These are phyloP conservation scores for Candida pseudoglaebosa DNA, from an alignment of 805 yeast species.

Conservation along the genomic window DNA sequence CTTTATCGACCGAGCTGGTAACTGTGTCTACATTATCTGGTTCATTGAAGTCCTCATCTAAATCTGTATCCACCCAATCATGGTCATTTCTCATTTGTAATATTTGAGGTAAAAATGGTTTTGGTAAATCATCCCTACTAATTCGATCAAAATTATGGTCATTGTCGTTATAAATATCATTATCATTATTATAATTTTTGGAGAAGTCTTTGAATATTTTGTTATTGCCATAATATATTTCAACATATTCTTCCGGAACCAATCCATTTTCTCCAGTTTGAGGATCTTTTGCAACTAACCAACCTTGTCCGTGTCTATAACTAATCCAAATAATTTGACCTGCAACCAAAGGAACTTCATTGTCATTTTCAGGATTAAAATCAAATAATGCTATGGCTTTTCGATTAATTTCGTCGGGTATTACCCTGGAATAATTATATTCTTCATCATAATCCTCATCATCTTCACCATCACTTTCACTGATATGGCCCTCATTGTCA, in stretches of 20 bases:
- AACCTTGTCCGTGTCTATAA: slow-evolving; percentile 95
- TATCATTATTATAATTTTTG: slow-evolving; percentile 36
- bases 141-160: slow-evolving; percentile 7
- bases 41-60: no score
- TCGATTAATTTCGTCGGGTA: slow-evolving; percentile 36
- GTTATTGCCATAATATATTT: slow-evolving; percentile 31
- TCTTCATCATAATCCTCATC: slow-evolving; percentile 8
- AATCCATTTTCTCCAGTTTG: slow-evolving; percentile 78
- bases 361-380: slow-evolving; percentile 89
- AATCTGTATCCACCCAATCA: slow-evolving; percentile 15
- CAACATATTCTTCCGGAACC: slow-evolving; percentile 93
- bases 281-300: slow-evolving; percentile 91
- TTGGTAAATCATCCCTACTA: slow-evolving; percentile 29
- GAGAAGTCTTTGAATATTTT: slow-evolving; percentile 43
- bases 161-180: slow-evolving; percentile 13
- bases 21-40: not conserved
- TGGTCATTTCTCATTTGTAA: slow-evolving; percentile 19
- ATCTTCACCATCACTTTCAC: slow-evolving; percentile 10
- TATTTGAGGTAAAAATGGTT: slow-evolving; percentile 45
- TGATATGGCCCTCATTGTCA: slow-evolving; percentile 6
- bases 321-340: slow-evolving; percentile 84
- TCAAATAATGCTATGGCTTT: slow-evolving; percentile 86
- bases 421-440: slow-evolving; percentile 7
- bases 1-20: not conserved
- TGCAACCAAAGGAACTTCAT: slow-evolving; percentile 72